A percentile compares a stretch with the other conserved stretches of the same genome.
Evolutionary conservation across 2,329 filamentous ascomycete species (phyloP).

Genomic region (Claviceps spartinae): DNA sequence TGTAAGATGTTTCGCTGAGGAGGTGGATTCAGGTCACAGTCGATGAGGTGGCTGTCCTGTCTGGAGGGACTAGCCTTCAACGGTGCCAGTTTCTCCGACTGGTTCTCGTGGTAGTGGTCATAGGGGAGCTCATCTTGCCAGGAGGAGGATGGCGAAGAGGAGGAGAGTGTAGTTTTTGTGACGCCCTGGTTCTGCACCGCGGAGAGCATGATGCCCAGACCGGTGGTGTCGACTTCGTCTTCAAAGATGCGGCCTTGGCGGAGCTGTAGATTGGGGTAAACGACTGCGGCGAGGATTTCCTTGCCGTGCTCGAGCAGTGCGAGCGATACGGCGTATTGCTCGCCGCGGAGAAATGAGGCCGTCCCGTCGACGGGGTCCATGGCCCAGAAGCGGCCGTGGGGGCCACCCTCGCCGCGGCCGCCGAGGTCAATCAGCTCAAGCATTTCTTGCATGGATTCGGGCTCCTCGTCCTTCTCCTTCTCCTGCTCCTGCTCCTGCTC

Average conservation of each 20-base stretch:
- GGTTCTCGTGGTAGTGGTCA: neutral
- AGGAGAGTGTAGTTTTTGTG: constrained; percentile 14
- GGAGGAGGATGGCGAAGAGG: neutral
- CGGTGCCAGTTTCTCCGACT: constrained; percentile 7
- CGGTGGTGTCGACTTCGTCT: constrained; percentile 17
- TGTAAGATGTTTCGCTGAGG: constrained; percentile 19
- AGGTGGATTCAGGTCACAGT: constrained; percentile 18
- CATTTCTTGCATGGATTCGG: constrained; percentile 35
- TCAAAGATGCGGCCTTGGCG: constrained; percentile 22
- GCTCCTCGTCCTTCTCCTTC: neutral
- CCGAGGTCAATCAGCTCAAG: constrained; percentile 48
- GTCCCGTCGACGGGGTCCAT: constrained; percentile 55
- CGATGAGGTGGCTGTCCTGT: constrained; percentile 17
- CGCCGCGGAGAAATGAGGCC: constrained; percentile 43
- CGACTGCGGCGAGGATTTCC: constrained; percentile 45
- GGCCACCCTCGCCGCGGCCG: constrained; percentile 24
- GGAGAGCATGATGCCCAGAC: constrained; percentile 23
- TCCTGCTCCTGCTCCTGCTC: neutral
- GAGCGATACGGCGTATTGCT: constrained; percentile 50
- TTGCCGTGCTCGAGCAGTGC: constrained; percentile 42
- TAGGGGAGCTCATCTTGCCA: constrained; percentile 7
- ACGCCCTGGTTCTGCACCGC: constrained; percentile 20
- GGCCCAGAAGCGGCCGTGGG: constrained; percentile 38
- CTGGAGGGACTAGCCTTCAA: constrained; percentile 1
- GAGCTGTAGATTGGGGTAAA: constrained; percentile 43